phyloP scores from a whole-genome alignment of 768 basidiomycete species.

The Russula sp. region DNA sequence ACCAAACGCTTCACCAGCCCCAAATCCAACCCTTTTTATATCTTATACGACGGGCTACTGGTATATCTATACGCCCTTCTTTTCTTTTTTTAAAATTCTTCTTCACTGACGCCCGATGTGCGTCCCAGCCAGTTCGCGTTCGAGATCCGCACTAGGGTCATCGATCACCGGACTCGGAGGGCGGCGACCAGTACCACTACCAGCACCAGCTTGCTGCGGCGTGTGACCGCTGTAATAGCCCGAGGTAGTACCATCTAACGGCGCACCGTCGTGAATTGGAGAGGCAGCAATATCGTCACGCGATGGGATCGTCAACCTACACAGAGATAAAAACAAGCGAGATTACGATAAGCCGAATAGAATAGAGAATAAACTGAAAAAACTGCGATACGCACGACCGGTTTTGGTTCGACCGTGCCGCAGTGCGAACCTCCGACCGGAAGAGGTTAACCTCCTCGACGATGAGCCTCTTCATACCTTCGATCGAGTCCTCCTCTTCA shows the following conservation, averaged over 20 bases:
- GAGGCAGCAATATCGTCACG: slow-evolving; percentile 80
- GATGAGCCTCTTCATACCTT: slow-evolving; percentile 96
- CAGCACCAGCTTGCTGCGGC: slow-evolving; percentile 27
- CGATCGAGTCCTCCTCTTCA: slow-evolving; percentile 93
- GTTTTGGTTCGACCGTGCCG: slow-evolving; percentile 74
- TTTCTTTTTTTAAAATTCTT: not conserved
- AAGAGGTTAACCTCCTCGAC: slow-evolving; percentile 89
- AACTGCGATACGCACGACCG: slow-evolving; percentile 47
- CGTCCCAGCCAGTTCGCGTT: slow-evolving; percentile 78
- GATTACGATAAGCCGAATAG: not conserved
- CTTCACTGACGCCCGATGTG: slow-evolving; percentile 42
- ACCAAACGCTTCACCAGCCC: not conserved
- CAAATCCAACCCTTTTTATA: not conserved
- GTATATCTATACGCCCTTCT: not conserved
- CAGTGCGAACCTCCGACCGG: slow-evolving; percentile 80
- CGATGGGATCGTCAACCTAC: slow-evolving; percentile 72
- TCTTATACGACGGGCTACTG: not conserved
- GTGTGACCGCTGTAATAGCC: slow-evolving; percentile 49
- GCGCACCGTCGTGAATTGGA: slow-evolving; percentile 60
- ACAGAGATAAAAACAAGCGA: not conserved
- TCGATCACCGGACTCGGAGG: slow-evolving; percentile 74
- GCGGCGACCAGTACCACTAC: slow-evolving; percentile 37
- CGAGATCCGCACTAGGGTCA: slow-evolving; percentile 80
- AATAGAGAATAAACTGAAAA: not conserved
- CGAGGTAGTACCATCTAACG: slow-evolving; percentile 66